Conservation (phyloP, 768 basidiomycete genomes). For the Paxillus involutus region DNA sequence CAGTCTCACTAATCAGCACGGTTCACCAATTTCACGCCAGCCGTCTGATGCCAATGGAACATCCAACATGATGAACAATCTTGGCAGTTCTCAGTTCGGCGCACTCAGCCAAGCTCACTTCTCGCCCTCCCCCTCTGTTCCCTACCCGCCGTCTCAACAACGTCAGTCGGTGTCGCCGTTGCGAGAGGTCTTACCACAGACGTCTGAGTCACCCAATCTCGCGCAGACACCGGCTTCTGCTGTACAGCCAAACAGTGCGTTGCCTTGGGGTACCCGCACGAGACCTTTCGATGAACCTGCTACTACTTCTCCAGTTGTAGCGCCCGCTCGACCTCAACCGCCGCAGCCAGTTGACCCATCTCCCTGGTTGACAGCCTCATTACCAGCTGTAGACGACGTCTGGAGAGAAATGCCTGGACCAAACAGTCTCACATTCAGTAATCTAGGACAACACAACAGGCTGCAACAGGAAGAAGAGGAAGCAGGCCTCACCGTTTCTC, state of each 20-base stretch:
- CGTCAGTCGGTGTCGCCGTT: slow-evolving; percentile 22
- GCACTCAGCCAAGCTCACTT: slow-evolving; percentile 11
- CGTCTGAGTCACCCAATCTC: slow-evolving; percentile 14
- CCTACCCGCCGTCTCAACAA: slow-evolving; percentile 20
- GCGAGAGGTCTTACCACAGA: slow-evolving; percentile 19
- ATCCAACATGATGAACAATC: slow-evolving; percentile 13
- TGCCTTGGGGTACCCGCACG: slow-evolving; percentile 23
- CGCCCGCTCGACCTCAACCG: slow-evolving; percentile 22
- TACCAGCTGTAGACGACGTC: slow-evolving; percentile 43
- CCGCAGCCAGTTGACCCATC: slow-evolving; percentile 41
- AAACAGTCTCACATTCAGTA: slow-evolving; percentile 55
- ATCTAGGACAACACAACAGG: slow-evolving; percentile 59
- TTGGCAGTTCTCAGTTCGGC: slow-evolving; percentile 20
- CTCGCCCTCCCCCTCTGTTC: slow-evolving; percentile 19
- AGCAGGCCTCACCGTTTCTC: slow-evolving; percentile 16
- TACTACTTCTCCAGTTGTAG: slow-evolving; percentile 18
- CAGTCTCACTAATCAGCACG: slow-evolving; percentile 19
- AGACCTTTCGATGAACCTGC: slow-evolving; percentile 19
- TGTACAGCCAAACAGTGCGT: slow-evolving; percentile 18
- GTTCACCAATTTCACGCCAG: slow-evolving; percentile 22
- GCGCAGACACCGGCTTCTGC: slow-evolving; percentile 22
- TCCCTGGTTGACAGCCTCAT: slow-evolving; percentile 54
- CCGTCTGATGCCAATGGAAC: slow-evolving; percentile 24
- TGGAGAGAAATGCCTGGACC: slow-evolving; percentile 46
- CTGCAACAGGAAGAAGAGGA: slow-evolving; percentile 40